These are phyloP conservation scores for Cyanophora paradoxa DNA, from an alignment of 78 protist genomes.

Conservation along the genomic window DNA sequence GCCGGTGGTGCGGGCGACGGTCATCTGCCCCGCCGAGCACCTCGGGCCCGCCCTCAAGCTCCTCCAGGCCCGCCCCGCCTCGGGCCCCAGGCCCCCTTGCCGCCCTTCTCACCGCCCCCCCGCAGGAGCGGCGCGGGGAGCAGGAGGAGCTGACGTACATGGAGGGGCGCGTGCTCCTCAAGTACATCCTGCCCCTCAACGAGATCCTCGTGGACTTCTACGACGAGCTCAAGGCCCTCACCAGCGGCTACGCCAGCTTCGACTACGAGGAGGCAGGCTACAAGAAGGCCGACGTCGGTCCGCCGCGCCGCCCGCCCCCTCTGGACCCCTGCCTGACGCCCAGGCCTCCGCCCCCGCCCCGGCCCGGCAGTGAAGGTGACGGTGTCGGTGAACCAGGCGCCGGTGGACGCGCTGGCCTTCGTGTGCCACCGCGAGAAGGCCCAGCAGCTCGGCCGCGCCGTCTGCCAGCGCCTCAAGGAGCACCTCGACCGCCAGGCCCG, in stretches of 20 bases:
- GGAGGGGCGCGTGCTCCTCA: constrained; percentile 24
- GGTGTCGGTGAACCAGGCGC: constrained; percentile 56
- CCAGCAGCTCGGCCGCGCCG: not conserved
- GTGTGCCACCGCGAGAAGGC: constrained; percentile 33
- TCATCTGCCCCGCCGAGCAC: not conserved
- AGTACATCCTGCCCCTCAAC: constrained; percentile 62
- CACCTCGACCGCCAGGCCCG: not conserved
- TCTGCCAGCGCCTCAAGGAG: not conserved
- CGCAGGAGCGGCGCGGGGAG: not conserved
- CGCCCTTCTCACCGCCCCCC: not conserved
- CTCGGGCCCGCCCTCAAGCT: not conserved
- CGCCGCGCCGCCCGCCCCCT: too few species aligned
- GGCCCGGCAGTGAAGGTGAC: constrained; percentile 2
- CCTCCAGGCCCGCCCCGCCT: not conserved
- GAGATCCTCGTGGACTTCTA: constrained; percentile 68
- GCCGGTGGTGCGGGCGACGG: not conserved
- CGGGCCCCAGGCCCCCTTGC: not conserved
- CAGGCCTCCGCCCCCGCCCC: not conserved
- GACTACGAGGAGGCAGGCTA: constrained; percentile 70
- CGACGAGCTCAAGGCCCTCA: constrained; percentile 48
- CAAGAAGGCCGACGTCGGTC: too few species aligned
- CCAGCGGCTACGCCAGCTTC: constrained; percentile 69
- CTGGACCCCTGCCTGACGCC: not conserved
- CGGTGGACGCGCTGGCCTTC: constrained; percentile 63
- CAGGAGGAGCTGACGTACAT: not conserved